Evolutionary conservation across 331 rosid genomes (phyloP), one percentile per base, ranked within the genome.

Genomic region (Arachis monticola): DNA sequence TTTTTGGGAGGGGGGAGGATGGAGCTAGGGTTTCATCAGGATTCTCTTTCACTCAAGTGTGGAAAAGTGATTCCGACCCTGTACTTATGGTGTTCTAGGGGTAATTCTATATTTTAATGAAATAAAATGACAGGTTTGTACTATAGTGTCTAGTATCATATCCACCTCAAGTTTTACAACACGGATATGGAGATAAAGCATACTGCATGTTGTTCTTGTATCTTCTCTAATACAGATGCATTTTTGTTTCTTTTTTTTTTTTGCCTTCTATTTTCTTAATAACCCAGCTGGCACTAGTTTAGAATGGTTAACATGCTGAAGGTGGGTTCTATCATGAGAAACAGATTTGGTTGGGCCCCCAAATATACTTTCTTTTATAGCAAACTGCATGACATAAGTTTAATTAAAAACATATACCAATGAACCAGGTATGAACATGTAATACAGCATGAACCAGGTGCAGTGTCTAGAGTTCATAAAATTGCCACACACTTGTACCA

Each of bases 231-330:
- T 27, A 14, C 80, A 73, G 65, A 73, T 68, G 52, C 60, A 56
- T 12, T 55, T 69, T 58, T 66, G 46, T 22, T 22, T 22, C 27
- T 22, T 22, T 22, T 22, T 22, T n/a, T 46, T 50, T 22, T 58
- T 66, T 13, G 12, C 70, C 12, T 52, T 17, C 67, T 13, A 35
- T 56, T 51, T 52, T 22, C 51, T 78, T 60, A 13, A 62, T 32
- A 10, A 63, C 47, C 65, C 60, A 10, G 22, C 42, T 70, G 58
- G 47, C 67, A 79, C 45, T 35, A 31, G 56, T 5, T 40, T 50
- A 17, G 60, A 41, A 50, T 67, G 22, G 38, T 17, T 71, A 70
- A 46, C 61, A 76, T 81, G 60, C 38, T 50, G 60, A 69, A 75
- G 40, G 35, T 31, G 11, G 55, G 60, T 77, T 81, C 31, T 40